Base-by-base conservation (phyloP, 768 basidiomycete species). In the Tylopilus vinaceipallidus region DNA sequence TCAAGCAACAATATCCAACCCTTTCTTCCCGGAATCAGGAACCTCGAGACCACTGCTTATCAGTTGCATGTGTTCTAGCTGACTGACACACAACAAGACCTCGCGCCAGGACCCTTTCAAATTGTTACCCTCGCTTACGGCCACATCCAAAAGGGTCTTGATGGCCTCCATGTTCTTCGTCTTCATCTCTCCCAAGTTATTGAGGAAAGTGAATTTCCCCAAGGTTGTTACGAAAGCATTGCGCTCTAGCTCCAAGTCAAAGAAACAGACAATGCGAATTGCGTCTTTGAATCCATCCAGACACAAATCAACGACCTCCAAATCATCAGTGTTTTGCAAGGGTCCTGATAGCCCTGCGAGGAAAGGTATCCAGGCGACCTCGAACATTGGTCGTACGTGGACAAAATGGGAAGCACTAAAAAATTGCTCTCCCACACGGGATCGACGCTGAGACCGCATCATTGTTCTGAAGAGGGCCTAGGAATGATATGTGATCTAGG, bases 101-200 rank as follows among this genome's bases (percentile, higher is more conserved):
- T 99, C 97, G 58, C 88, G 86, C 97, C 97, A 99, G 17, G 89
- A 93, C 2, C 86, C 87, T 73, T 95, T 97, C 53, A 99, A 78
- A 65, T 91, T 86, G 66, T 97, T 98, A 52, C 97, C 97, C 65
- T 99, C 95, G n/a, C 82, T 88, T 34, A 95, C 88, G 14, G 97
- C 95, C 37, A 99, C 83, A 62, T 98, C 97, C 11, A 99, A 74
- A 44, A 99, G 75, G 3, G 91, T 73, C 70, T 98, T 98, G 73
- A 99, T 98, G 6, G 95, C 97, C 65, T 98, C 97, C 83, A 99
- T 97, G 64, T 98, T 98, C 76, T 98, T 98, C 29, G 91, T 79
- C 72, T 93, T 95, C 97, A 99, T 99, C 75, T 98, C 97, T 47
- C 94, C 93, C 5, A 98, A 73, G 63, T 99, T 98, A 68, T 91